These are phyloP conservation scores for Edaphochlamys debaryana DNA, from an alignment of 139 green algal species.

Conservation along the genomic window DNA sequence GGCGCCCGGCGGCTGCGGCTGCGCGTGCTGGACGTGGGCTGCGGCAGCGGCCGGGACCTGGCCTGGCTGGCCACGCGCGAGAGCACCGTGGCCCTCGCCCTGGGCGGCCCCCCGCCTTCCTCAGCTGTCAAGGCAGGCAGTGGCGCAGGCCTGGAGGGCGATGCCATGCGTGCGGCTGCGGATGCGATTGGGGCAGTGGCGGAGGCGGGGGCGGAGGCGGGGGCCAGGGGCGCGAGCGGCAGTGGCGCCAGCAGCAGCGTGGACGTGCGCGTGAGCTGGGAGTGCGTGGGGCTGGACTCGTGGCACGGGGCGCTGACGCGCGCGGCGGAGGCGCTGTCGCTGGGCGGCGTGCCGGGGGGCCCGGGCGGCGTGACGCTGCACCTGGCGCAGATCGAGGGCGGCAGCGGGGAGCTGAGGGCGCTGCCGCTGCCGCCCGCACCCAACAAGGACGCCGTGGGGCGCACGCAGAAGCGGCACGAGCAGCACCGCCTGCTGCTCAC, in stretches of 20 bases:
- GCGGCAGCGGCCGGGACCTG: conserved; percentile 48
- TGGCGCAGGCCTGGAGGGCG: no score
- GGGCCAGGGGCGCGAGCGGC: not conserved
- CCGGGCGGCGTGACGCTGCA: not conserved
- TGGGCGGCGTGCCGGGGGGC: conserved; percentile 2
- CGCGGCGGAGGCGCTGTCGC: conserved; percentile 15
- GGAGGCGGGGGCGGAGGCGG: no score
- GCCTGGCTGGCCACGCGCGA: conserved; percentile 37
- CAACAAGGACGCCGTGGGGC: not conserved
- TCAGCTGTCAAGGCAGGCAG: no score
- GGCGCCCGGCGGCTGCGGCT: not conserved
- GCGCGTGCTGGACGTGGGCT: conserved; percentile 48
- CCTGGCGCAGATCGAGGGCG: conserved; percentile 6
- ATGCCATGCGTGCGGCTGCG: no score
- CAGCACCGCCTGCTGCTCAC: not conserved
- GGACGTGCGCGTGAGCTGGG: conserved; percentile 26
- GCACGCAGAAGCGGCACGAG: not conserved
- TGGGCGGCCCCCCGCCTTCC: not conserved
- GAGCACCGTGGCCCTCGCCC: not conserved
- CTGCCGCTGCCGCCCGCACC: not conserved
- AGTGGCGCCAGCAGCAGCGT: not conserved
- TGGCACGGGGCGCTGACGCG: conserved; percentile 48
- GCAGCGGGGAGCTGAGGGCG: not conserved
- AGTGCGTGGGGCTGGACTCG: conserved; percentile 46
- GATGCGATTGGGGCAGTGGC: not conserved